Evolutionary conservation across 2,329 filamentous ascomycete genomes (phyloP), one percentile per base, ranked within the genome.

Genomic region (Aspergillus aculeatinus): DNA sequence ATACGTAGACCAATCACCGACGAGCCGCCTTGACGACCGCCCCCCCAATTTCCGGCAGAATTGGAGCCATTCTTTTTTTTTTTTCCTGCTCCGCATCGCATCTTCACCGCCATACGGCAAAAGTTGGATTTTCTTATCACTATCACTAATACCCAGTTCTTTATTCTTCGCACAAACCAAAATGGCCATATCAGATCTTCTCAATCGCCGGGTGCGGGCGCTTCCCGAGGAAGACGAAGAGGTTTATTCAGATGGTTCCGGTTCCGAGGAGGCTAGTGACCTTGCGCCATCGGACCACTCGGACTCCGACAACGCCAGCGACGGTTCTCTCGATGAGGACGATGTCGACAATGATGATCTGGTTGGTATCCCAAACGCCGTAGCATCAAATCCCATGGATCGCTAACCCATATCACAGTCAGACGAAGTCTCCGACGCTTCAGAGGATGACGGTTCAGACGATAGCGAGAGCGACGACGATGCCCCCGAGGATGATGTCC

Each of bases 121-220:
- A 31, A 42, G 16, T 33, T 23, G n/a, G 42, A 47, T 55, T 55
- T 55, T 55, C 53, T n/a, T 9, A 31, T 53, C 35, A 51, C 31
- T 4, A n/a, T 53, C 35, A 51, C 31, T 4, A n/a, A 51, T 7
- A 31, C 14, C 11, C 48, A 31, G 33, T 25, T 9, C 35, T 10
- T 29, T 16, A n/a, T 42, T 39, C 11, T 12, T 42, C 6, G 44
- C 10, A 53, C 10, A 33, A 4, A 19, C n/a, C 23, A 21, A 48
- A 27, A 78, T 79, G 76, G 68, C 71, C 6, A 73, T 78, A 55
- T 69, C 72, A 16, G 72, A 74, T 55, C 67, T 70, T 11, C 68
- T 80, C 23, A 77, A 78, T 63, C 74, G 75, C 62, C 76, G 78
- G n/a, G 72, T 81, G 59, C 74, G 74, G 56, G 75, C 76, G 19